Evolutionary conservation across 768 basidiomycete species (phyloP), one percentile per base, ranked within the genome.

Genomic region (Pholiota molesta): DNA sequence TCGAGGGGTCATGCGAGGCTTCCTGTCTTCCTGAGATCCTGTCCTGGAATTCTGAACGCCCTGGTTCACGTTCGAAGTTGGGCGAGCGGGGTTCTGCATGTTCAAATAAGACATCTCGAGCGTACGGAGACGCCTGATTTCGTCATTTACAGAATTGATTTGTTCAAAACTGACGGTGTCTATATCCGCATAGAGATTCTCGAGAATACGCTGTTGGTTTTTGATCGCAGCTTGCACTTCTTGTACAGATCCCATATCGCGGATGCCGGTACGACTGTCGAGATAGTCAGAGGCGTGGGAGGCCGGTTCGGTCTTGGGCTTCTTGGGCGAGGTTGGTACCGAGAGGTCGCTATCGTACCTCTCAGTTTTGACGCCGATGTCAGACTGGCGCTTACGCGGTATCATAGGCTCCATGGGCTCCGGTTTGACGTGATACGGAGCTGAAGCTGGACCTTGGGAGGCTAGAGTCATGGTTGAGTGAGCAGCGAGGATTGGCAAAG

Each of bases 381-480:
- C 75, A 2, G 73, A 76, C 26, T 62, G 63, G 47, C 80, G 80
- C 68, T 82, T 83, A 40, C 67, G 73, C 23, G 77, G 74, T 47
- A 79, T 57, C 23, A 67, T 64, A 28, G 70, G n/a, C 28, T 76
- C 75, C 1, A 61, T 35, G 5, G 66, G 63, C 61, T 77, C 78
- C 5, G 70, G 61, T 54, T 79, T 78, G 52, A 73, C 57, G 39
- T 52, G 62, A 60, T n/a, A 19, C 28, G 56, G 19, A 14, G 42
- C 56, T 21, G 56, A 45, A n/a, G n/a, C 26, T 19, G 47, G 19
- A 26, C 21, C 19, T 26, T 49, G 47, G 21, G 10, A 49, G 11
- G 23, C 9, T 8, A 14, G 9, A 26, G 47, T 10, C 11, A 49
- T 28, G 8, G 47, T 1, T 5, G 42, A 7, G 7, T 23, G 51